Conservation (phyloP, 2,329 filamentous ascomycete genomes). For the Ramichloridium luteum region DNA sequence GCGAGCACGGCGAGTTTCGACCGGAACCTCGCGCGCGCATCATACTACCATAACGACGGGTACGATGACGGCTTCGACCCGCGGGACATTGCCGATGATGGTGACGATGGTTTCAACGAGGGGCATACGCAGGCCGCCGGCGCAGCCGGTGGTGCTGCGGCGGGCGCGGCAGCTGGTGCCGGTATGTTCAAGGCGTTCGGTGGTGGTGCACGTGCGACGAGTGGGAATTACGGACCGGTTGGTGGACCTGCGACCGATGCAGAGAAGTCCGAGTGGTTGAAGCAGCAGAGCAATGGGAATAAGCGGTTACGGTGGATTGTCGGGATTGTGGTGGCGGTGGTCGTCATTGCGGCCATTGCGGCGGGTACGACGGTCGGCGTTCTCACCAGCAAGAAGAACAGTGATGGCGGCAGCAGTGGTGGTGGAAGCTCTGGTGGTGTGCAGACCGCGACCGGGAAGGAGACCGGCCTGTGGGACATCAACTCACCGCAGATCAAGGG, state of each 20-base stretch:
- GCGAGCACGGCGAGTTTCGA: slow-evolving; percentile 7
- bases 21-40: slow-evolving; percentile 9
- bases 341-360: slow-evolving; percentile 59
- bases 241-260: slow-evolving; percentile 16
- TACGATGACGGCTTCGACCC: slow-evolving; percentile 51
- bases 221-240: slow-evolving; percentile 45
- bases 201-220: slow-evolving; percentile 20
- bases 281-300: slow-evolving; percentile 47
- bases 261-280: slow-evolving; percentile 57
- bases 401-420: slow-evolving; percentile 3
- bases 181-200: slow-evolving; percentile 25
- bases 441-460: slow-evolving; percentile 20
- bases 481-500: slow-evolving; percentile 68
- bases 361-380: slow-evolving; percentile 65
- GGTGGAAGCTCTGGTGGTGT: slow-evolving; percentile 5
- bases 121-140: slow-evolving; percentile 28
- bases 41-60: slow-evolving; percentile 17
- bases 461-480: slow-evolving; percentile 48
- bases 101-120: slow-evolving; percentile 66
- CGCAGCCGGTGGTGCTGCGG: slow-evolving; percentile 32
- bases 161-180: slow-evolving; percentile 30
- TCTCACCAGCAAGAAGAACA: slow-evolving; percentile 36
- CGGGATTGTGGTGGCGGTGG: slow-evolving; percentile 47
- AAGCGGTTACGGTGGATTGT: slow-evolving; percentile 60
- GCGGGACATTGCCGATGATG: slow-evolving; percentile 71